A percentile compares a stretch with the other conserved stretches of the same genome.
These are phyloP conservation scores for Antitrichia curtipendula DNA, from an alignment of 225 moss, liverwort and hornwort species.

Conservation along the genomic window DNA sequence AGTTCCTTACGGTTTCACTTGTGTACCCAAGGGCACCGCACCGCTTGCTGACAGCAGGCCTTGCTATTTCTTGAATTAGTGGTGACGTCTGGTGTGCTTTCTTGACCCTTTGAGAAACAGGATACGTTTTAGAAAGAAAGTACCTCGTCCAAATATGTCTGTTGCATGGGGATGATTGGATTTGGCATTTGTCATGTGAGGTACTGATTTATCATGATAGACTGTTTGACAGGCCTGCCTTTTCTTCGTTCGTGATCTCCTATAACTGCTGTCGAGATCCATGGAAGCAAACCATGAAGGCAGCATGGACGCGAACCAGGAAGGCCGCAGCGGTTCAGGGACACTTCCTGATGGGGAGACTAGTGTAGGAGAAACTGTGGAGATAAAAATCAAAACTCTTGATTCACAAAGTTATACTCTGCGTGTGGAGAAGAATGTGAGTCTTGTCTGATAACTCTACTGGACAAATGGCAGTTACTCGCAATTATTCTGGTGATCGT, in stretches of 20 bases:
- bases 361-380: conserved; percentile 51
- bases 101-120: background rate
- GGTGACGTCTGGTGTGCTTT: background rate
- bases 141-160: background rate
- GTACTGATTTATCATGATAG: background rate
- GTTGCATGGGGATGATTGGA: background rate
- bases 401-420: conserved; percentile 79
- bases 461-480: background rate
- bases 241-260: background rate
- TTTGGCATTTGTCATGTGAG: background rate
- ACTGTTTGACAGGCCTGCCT: background rate
- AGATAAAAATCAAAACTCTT: conserved; percentile 88
- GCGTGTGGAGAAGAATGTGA: conserved; percentile 76
- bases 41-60: background rate
- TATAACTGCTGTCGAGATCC: background rate
- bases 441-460: background rate
- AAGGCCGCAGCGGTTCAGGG: conserved; percentile 57
- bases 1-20: background rate
- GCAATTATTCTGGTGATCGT: background rate
- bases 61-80: background rate
- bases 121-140: background rate
- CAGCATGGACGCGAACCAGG: conserved; percentile 26
- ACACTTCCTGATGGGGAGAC: conserved; percentile 26
- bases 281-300: conserved; percentile 45
- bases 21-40: background rate